Evolutionary conservation across 2,329 filamentous ascomycete species (phyloP), one percentile per base, ranked within the genome.

Genomic region (Botrytis elliptica): DNA sequence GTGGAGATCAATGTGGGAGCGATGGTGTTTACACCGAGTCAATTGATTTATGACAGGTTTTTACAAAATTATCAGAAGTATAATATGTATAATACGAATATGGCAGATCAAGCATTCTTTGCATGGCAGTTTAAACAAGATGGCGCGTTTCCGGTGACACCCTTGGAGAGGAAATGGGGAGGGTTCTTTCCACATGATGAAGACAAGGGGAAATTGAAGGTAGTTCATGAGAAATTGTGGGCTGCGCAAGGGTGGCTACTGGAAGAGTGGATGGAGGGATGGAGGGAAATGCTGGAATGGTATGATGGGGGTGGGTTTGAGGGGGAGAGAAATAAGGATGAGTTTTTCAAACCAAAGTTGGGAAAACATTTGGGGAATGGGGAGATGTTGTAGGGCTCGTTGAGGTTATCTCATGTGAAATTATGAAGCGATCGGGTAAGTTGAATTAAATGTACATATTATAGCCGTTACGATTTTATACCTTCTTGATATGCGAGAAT

Each of bases 211-310:
- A 57, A 55, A 10, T 29, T 73, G 55, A 73, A 73, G 52, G 65
- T 73, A 5, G 65, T 73, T 33, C 71, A 73, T 73, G 71, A 73
- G 52, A 70, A 73, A 44, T 55, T 73, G 57, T 73, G 71, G 71
- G 65, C 65, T 20, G 9, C 14, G 46, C 36, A 33, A 12, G 70
- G 70, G 4, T 72, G 70, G 70, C 52, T 72, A 22, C 25, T 44
- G 36, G 49, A 72, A 38, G 70, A 72, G 49, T 72, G 70, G 70
- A 16, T 40, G n/a, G 33, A 38, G 1, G 70, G 62, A 29, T 72
- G 70, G 70, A 38, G 1, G 14, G 70, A 72, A 40, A 72, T 72
- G 70, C 40, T 72, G 49, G n/a, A 22, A 4, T 72, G 70, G 49
- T 72, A 66, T 66, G 49, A 72, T 8, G 60, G 70, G 6, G 22